Conservation (phyloP, 768 basidiomycete genomes). For the Pholiota microspora region DNA sequence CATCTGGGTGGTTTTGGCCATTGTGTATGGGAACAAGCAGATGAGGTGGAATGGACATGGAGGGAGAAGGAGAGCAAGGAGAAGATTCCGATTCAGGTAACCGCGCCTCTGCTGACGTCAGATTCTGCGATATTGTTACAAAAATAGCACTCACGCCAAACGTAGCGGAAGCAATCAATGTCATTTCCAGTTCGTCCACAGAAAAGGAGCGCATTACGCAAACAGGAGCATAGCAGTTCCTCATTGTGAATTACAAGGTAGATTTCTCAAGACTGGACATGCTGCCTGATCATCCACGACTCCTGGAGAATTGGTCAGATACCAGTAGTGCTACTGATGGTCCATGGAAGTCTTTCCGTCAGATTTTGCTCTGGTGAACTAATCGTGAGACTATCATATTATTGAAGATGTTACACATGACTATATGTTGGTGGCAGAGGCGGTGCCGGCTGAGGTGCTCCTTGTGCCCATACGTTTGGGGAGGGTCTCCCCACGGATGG, state of each 20-base stretch:
- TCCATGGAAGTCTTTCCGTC: too few relatives aligned
- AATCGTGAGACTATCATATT: neutral
- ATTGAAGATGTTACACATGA: neutral
- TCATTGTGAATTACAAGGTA: too few relatives aligned
- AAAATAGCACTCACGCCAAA: neutral
- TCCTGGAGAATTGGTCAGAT: too few relatives aligned
- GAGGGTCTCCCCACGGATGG: conserved; percentile 2
- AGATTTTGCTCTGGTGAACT: too few relatives aligned
- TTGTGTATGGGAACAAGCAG: neutral
- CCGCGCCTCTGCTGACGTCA: conserved; percentile 1
- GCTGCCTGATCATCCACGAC: too few relatives aligned
- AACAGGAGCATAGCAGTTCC: too few relatives aligned
- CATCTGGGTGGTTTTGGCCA: too few relatives aligned
- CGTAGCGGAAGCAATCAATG: too few relatives aligned
- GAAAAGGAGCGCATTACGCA: too few relatives aligned
- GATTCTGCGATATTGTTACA: neutral
- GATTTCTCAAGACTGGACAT: too few relatives aligned
- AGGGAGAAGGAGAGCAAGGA: neutral
- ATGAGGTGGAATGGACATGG: conserved; percentile 6
- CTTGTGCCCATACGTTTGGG: neutral
- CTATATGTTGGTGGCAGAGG: conserved; percentile 1
- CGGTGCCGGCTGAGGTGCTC: neutral
- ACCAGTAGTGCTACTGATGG: too few relatives aligned
- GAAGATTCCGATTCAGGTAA: neutral
- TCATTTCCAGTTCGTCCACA: too few relatives aligned